A percentile compares a stretch with the other conserved stretches of the same genome.
Evolutionary conservation across 345 rosid genomes (phyloP).

Genomic region (Citrus maxima): DNA sequence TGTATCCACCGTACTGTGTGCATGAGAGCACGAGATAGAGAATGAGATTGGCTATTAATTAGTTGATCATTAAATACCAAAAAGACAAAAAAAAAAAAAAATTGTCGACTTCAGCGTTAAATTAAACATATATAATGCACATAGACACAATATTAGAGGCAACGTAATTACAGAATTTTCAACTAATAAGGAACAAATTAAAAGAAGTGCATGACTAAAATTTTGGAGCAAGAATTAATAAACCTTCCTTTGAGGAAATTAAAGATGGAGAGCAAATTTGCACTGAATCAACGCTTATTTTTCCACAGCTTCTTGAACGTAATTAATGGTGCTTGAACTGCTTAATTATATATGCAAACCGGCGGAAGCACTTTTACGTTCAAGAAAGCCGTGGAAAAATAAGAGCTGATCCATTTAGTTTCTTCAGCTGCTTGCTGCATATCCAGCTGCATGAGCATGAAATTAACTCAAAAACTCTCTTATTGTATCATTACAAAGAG

Average conservation of each 20-base stretch:
- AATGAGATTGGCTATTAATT: neutral
- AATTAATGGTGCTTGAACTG: neutral
- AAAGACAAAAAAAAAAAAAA: neutral
- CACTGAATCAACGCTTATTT: neutral
- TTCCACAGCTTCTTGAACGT: neutral
- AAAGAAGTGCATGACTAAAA: neutral
- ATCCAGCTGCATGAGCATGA: neutral
- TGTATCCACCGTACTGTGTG: neutral
- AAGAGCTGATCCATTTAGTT: neutral
- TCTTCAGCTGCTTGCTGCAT: neutral
- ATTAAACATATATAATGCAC: neutral
- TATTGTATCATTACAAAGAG: no score
- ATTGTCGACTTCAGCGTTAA: neutral
- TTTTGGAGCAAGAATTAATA: neutral
- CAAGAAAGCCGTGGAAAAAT: slow-evolving; percentile 3
- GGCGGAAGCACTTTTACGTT: neutral
- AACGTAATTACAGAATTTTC: neutral
- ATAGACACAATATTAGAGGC: neutral
- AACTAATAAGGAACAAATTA: neutral
- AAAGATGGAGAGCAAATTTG: neutral
- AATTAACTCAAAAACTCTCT: neutral
- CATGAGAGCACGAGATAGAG: neutral
- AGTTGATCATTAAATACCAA: neutral
- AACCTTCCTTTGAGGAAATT: neutral
- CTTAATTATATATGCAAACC: neutral